Evolutionary conservation across 2,329 filamentous ascomycete species (phyloP).

Genomic region (Colletotrichum falcatum): DNA sequence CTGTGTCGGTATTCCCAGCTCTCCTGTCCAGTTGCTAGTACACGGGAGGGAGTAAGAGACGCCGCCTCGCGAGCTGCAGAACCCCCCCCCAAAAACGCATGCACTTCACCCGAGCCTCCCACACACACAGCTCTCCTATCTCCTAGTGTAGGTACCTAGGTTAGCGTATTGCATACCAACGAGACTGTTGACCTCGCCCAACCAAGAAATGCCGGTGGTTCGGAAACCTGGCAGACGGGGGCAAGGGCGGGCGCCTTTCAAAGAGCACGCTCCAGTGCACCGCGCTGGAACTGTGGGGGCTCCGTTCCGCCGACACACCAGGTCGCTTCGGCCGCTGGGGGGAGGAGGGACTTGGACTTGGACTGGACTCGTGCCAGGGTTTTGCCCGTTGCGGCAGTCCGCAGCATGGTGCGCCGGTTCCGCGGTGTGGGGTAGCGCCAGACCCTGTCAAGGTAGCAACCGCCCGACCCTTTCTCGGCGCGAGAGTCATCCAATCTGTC

Average conservation of each 20-base stretch:
- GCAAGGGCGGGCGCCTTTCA: constrained; percentile 9
- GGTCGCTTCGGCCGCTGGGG: constrained; percentile 12
- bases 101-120: not conserved
- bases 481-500: constrained; percentile 41
- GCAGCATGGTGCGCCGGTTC: constrained; percentile 41
- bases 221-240: constrained; percentile 4
- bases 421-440: constrained; percentile 41
- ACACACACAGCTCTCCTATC: not conserved
- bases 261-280: constrained; percentile 12
- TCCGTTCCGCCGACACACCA: not conserved
- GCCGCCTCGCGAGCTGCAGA: not conserved
- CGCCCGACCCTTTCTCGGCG: constrained; percentile 32
- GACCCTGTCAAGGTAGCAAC: constrained; percentile 38
- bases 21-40: not conserved
- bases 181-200: not conserved
- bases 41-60: not conserved
- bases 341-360: constrained; percentile 8
- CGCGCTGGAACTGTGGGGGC: constrained; percentile 19
- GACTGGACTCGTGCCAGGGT: constrained; percentile 20
- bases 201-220: constrained; percentile 15
- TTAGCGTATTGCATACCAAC: constrained; percentile 1
- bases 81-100: not conserved
- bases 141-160: not conserved
- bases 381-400: constrained; percentile 39
- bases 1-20: too few relatives aligned